Percentiles rank a stretch among this genome's conserved stretches.
Evolutionary conservation across 208 protist genomes (phyloP).

Genomic region (Leishmania tropica): DNA sequence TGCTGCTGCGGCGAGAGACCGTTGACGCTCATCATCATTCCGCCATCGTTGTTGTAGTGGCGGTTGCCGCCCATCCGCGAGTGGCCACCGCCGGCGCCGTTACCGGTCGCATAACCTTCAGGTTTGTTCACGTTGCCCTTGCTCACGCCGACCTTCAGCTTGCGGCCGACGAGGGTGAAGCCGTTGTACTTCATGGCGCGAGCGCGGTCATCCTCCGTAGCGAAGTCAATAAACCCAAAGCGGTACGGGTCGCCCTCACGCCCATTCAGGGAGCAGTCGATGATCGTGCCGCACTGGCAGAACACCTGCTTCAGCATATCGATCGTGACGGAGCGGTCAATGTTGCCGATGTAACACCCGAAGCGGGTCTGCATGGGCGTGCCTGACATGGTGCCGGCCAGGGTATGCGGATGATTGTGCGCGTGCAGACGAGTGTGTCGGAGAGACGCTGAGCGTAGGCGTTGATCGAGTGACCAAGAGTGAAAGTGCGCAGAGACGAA

Average conservation of each 20-base stretch:
- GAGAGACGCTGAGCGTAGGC: background rate
- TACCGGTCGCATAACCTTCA: constrained; percentile 29
- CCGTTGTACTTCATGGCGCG: constrained; percentile 89
- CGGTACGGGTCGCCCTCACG: constrained; percentile 78
- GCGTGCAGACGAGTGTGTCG: background rate
- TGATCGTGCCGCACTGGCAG: constrained; percentile 76
- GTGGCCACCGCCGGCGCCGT: constrained; percentile 12
- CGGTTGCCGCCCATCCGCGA: constrained; percentile 6
- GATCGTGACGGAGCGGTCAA: constrained; percentile 78
- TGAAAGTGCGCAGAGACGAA: background rate
- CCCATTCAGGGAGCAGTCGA: constrained; percentile 88
- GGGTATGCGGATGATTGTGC: background rate
- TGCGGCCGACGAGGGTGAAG: constrained; percentile 72
- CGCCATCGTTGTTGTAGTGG: background rate
- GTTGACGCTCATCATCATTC: constrained; percentile 9
- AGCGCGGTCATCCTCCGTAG: constrained; percentile 72
- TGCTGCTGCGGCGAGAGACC: constrained; percentile 50
- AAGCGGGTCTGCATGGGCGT: constrained; percentile 57
- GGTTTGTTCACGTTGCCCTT: constrained; percentile 80
- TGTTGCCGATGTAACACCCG: constrained; percentile 88
- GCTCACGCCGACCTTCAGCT: constrained; percentile 86
- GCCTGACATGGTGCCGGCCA: constrained; percentile 20
- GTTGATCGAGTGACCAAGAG: background rate
- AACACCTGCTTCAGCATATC: constrained; percentile 85
- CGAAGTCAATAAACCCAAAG: constrained; percentile 91